Conservation (phyloP, 2,329 filamentous ascomycete species). For the Hypoxylon sp. region DNA sequence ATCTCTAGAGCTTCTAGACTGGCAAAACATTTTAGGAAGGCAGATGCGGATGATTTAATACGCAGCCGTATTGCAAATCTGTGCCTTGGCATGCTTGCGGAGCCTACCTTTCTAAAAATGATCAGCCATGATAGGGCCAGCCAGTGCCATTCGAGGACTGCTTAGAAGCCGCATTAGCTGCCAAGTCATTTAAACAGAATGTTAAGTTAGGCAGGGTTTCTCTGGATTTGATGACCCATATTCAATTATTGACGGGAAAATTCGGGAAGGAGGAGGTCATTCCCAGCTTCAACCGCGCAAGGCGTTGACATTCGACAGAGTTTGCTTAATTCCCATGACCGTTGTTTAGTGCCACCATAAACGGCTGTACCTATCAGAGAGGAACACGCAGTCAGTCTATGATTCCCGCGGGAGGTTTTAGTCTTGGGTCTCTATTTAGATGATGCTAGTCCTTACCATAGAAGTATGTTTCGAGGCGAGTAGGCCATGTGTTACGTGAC, state of each 20-base stretch:
- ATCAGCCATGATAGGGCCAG: constrained; percentile 29
- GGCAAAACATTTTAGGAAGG: constrained; percentile 35
- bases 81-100: constrained; percentile 37
- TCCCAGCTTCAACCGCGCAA: constrained; percentile 27
- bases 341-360: constrained; percentile 28
- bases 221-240: constrained; percentile 4
- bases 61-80: constrained; percentile 30
- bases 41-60: constrained; percentile 31
- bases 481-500: constrained; percentile 23
- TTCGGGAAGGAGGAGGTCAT: constrained; percentile 30
- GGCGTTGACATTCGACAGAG: constrained; percentile 23
- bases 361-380: constrained; percentile 45
- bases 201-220: constrained; percentile 22
- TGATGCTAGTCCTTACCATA: constrained; percentile 24
- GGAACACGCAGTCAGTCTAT: constrained; percentile 36
- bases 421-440: constrained; percentile 24
- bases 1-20: constrained; percentile 22
- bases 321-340: constrained; percentile 44
- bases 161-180: constrained; percentile 35
- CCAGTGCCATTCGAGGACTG: constrained; percentile 19
- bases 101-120: constrained; percentile 22
- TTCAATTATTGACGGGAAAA: constrained; percentile 35
- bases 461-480: constrained; percentile 4
- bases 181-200: constrained; percentile 16
- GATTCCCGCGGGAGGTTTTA: constrained; percentile 26